These are phyloP conservation scores for Amaranthus tricolor DNA, from an alignment of 179 eudicot species.

Conservation along the genomic window DNA sequence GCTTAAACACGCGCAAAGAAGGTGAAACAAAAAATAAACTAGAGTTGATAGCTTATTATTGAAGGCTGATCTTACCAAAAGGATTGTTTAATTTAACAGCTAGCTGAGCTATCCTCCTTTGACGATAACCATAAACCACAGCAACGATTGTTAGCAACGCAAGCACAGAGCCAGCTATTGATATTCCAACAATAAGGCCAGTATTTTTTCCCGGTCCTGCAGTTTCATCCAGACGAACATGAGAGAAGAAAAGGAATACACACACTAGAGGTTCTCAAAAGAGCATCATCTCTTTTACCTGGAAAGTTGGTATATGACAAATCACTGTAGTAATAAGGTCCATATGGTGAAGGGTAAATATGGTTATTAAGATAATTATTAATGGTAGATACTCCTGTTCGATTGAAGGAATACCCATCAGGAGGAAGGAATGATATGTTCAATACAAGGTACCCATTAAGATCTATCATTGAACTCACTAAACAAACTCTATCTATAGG, in stretches of 20 bases:
- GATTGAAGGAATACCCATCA: conserved; percentile 46
- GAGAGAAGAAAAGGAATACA: conserved; percentile 13
- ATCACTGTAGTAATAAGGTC: conserved; percentile 53
- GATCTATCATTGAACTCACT: conserved; percentile 40
- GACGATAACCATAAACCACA: conserved; percentile 58
- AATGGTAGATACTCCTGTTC: conserved; percentile 45
- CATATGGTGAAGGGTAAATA: conserved; percentile 51
- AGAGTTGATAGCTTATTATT: background rate
- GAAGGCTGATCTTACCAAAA: conserved; percentile 45
- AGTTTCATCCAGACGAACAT: conserved; percentile 2
- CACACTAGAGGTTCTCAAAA: background rate
- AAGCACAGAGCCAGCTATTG: conserved; percentile 47
- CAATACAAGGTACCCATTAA: conserved; percentile 41
- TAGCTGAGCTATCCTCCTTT: conserved; percentile 46
- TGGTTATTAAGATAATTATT: conserved; percentile 52
- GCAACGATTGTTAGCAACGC: conserved; percentile 45
- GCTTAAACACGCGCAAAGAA: background rate
- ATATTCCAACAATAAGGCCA: conserved; percentile 43
- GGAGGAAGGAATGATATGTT: conserved; percentile 49
- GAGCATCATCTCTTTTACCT: conserved; percentile 32
- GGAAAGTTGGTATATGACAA: conserved; percentile 35
- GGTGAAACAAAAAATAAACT: conserved; percentile 2
- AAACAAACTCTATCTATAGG: conserved; percentile 63
- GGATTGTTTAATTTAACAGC: conserved; percentile 49
- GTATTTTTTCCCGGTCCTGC: conserved; percentile 25